Evolutionary conservation across 2,329 filamentous ascomycete genomes (phyloP), one percentile per base, ranked within the genome.

Genomic region (Penicillium sp.): DNA sequence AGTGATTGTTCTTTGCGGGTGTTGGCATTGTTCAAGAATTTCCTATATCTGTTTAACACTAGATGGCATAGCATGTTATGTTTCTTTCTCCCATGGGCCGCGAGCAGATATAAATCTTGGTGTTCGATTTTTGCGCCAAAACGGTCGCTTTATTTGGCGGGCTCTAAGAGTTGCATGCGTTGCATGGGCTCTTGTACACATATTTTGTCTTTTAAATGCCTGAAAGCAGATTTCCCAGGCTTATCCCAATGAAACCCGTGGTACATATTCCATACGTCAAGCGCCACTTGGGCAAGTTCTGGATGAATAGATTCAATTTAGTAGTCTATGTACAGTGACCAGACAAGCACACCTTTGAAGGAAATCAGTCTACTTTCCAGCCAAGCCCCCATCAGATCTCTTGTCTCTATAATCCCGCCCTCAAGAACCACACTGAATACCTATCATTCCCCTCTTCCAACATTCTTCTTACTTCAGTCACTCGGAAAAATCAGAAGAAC

Each of bases 271-370:
- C 14, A 2, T 22, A 40, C 9, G 22, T 40, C 7, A 14, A 18
- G 12, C 4, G 8, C 6, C 18, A 6, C 29, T 5, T 31, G 14
- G 12, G 29, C 29, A 35, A 49, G 6, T 18, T 49, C 3, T 49
- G 22, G 31, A 14, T 26, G 46, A 43, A 52, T 27, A n/a, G 15
- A 15, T 55, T 54, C 50, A 53, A 59, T 55, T 57, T 41, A 54
- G 57, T 54, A 55, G 52, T 54, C 54, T 64, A 65, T 64, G 58
- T 65, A 65, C 59, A 65, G 51, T 60, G 51, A 54, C 60, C 42
- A 52, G 47, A 52, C 29, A 49, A 51, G 42, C 31, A 46, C 23
- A 35, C 33, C n/a, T 33, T 29, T 27, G 46, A 33, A 33, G 7
- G 22, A 23, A 27, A 46, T 42, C 31, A 14, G 25, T 33, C 15